These are phyloP conservation scores for Salix exigua DNA, from an alignment of 345 rosid genomes.

Conservation along the genomic window DNA sequence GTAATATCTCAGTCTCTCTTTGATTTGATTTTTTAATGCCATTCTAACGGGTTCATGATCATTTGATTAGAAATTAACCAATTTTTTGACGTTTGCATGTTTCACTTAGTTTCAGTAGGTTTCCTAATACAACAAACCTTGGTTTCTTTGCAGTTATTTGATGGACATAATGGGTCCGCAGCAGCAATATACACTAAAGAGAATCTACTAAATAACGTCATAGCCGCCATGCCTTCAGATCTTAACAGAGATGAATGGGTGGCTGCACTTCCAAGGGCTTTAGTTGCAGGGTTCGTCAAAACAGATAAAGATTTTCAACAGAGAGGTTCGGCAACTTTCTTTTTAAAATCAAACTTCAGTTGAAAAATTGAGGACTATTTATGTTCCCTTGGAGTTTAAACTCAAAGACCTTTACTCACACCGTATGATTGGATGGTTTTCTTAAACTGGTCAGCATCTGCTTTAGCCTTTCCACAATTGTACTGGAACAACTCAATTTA, in stretches of 20 bases:
- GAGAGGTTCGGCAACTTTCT: slow-evolving; percentile 45
- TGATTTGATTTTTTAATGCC: not conserved
- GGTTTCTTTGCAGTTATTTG: slow-evolving; percentile 68
- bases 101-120: not conserved
- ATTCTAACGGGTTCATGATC: not conserved
- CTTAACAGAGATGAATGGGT: slow-evolving; percentile 91
- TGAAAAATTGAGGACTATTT: not conserved
- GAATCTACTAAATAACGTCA: slow-evolving; percentile 74
- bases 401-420: not conserved
- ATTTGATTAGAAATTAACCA: not conserved
- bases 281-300: slow-evolving; percentile 98
- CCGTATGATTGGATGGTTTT: not conserved
- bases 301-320: slow-evolving; percentile 95
- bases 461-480: not conserved
- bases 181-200: slow-evolving; percentile 97
- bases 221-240: slow-evolving; percentile 78
- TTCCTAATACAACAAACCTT: not conserved
- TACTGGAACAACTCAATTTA: not conserved
- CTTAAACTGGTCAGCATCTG: not conserved
- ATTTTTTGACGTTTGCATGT: not conserved
- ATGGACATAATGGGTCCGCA: slow-evolving; percentile 96
- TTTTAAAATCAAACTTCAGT: not conserved
- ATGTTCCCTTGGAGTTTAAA: not conserved
- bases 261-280: slow-evolving; percentile 89
- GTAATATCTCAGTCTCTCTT: slow-evolving; percentile 29